phyloP scores from a whole-genome alignment of 106 monocot species.

The Acorus calamus region DNA sequence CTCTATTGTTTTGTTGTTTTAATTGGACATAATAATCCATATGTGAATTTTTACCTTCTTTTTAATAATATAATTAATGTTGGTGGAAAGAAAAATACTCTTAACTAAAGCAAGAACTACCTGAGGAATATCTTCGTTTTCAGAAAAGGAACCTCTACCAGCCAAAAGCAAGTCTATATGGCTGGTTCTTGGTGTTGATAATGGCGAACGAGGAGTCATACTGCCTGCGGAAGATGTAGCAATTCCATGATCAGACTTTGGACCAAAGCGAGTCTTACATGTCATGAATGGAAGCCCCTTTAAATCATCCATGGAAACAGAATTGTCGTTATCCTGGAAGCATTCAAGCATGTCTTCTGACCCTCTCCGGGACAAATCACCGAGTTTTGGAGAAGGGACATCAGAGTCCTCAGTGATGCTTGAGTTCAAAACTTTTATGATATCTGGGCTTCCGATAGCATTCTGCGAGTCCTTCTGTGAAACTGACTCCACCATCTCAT shows the following conservation, averaged over 20 bases:
- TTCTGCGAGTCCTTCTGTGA: constrained; percentile 51
- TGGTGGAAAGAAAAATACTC: no score
- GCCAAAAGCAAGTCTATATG: constrained; percentile 88
- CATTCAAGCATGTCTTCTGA: constrained; percentile 90
- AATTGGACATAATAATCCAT: no score
- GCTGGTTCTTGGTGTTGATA: constrained; percentile 65
- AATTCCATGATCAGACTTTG: constrained; percentile 93
- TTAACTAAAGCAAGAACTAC: constrained; percentile 17
- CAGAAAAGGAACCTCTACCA: constrained; percentile 53
- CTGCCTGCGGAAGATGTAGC: constrained; percentile 91
- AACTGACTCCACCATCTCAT: constrained; percentile 66
- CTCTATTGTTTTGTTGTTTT: no score
- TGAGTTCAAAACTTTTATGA: constrained; percentile 53
- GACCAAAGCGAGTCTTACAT: constrained; percentile 95
- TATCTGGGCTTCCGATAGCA: constrained; percentile 58
- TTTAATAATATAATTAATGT: no score
- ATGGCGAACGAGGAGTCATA: constrained; percentile 92
- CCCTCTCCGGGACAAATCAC: constrained; percentile 77
- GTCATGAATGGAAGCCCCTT: constrained; percentile 76
- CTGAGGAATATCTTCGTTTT: constrained; percentile 89
- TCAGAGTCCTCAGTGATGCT: constrained; percentile 73
- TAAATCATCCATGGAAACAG: constrained; percentile 59
- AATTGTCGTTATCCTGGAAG: constrained; percentile 67
- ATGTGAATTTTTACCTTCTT: neutral
- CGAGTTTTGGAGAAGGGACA: constrained; percentile 66